These are phyloP conservation scores for Rhodotorula glutinis DNA, from an alignment of 1,284 basidiomycete species.

Conservation along the genomic window DNA sequence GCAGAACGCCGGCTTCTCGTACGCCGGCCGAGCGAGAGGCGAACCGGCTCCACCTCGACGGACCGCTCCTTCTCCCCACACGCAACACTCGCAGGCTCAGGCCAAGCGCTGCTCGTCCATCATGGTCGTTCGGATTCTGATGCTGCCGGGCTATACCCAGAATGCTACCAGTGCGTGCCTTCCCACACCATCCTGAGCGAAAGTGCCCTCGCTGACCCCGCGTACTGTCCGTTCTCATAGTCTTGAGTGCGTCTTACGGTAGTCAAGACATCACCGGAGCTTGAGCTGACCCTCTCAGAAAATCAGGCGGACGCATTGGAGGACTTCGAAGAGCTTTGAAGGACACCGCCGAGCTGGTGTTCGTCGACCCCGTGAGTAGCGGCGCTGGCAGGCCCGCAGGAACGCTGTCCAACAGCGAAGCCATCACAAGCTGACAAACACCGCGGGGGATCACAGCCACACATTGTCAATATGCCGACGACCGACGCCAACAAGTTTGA, in stretches of 20 bases:
- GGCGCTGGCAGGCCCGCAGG: background rate
- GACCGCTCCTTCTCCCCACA: background rate
- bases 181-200: background rate
- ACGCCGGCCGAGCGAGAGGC: background rate
- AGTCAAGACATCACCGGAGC: too few relatives aligned
- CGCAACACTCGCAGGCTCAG: background rate
- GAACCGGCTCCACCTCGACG: background rate
- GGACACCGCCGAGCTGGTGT: constrained; percentile 36
- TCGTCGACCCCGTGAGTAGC: constrained; percentile 36
- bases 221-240: background rate
- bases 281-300: background rate
- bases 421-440: too few relatives aligned
- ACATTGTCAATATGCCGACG: constrained; percentile 65
- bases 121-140: constrained; percentile 24
- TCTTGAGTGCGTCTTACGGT: constrained; percentile 53
- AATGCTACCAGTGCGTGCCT: constrained; percentile 58
- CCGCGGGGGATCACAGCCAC: constrained; percentile 46
- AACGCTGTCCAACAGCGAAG: too few relatives aligned
- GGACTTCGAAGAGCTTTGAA: constrained; percentile 30
- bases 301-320: constrained; percentile 26
- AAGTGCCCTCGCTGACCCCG: background rate
- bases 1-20: background rate
- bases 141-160: constrained; percentile 66
- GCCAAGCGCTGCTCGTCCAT: background rate
- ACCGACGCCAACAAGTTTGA: constrained; percentile 58